Evolutionary conservation across 2,329 filamentous ascomycete species (phyloP), one percentile per base, ranked within the genome.

Genomic region (Raffaelea ambrosiae): DNA sequence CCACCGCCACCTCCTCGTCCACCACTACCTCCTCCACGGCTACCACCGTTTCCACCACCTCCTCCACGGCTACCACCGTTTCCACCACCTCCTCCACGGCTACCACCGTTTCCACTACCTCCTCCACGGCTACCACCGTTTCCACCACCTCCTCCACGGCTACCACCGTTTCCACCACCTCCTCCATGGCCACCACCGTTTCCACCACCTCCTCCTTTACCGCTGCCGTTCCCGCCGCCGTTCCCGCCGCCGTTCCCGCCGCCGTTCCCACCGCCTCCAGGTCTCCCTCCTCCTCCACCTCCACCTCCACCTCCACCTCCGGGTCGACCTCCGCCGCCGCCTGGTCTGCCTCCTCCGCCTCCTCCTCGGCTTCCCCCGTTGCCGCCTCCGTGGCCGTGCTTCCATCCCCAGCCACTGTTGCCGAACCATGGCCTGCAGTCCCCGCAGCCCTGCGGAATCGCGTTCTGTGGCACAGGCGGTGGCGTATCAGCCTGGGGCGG

Each of bases 361-460:
- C 26, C 26, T 29, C 26, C 26, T 29, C 26, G 7, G 13, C 13
- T 18, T 8, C 9, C 13, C 5, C 31, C 23, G 31, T 36, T 40
- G 10, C 44, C 44, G 29, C 45, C 45, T 3, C 48, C 48, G 38
- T 44, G 45, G 7, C 48, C 48, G 20, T 48, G 48, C 49, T 46
- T 22, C 51, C 51, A 56, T 8, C 50, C 50, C 54, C 53, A 54
- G 16, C 54, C 47, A 14, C 50, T 39, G 20, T 47, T 22, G 3
- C 47, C 45, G 40, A 48, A 57, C 53, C 51, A 55, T 13, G 54
- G 55, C 39, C 54, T 44, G 49, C 55, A 57, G 10, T 48, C 44
- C 20, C 46, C 44, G 40, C 55, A 57, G 29, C 49, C 50, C 19
- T 44, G 46, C 10, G 55, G 55, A 40, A 47, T 48, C 3, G 51